These are phyloP conservation scores for Scalesia atractyloides DNA, from an alignment of 129 eudicot species.

Conservation along the genomic window DNA sequence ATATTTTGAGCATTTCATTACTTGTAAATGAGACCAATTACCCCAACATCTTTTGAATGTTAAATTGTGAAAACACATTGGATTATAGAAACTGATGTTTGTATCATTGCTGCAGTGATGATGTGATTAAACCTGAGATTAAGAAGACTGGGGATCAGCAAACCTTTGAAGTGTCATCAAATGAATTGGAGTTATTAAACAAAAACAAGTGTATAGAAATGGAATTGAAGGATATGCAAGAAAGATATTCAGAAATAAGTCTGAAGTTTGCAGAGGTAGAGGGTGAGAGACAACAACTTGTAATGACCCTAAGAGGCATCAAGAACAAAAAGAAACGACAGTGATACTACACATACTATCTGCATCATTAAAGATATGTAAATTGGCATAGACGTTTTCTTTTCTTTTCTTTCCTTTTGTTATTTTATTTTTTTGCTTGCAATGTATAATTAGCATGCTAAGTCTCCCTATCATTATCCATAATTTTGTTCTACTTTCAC, in stretches of 20 bases:
- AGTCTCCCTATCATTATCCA: constrained; percentile 27
- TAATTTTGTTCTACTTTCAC: constrained; percentile 29
- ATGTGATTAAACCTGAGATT: constrained; percentile 15
- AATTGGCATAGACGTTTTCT: constrained; percentile 33
- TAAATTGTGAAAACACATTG: neutral
- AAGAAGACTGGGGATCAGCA: constrained; percentile 26
- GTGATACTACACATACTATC: constrained; percentile 10
- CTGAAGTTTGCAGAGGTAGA: constrained; percentile 98
- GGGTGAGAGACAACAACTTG: constrained; percentile 90
- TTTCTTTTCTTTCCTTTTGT: neutral
- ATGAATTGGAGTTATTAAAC: constrained; percentile 54
- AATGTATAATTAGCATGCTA: constrained; percentile 36
- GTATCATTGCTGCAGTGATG: constrained; percentile 31
- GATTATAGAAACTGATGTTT: too few species aligned
- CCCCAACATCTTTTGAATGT: neutral
- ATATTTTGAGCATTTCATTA: neutral
- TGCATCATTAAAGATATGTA: constrained; percentile 35
- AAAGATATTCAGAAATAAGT: constrained; percentile 93
- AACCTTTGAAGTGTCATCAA: constrained; percentile 25
- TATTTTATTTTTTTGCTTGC: neutral
- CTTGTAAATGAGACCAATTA: neutral
- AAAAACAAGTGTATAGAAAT: constrained; percentile 67
- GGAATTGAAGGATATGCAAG: constrained; percentile 93
- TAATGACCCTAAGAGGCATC: constrained; percentile 67
- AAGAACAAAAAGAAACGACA: constrained; percentile 61